Evolutionary conservation across 495 filamentous ascomycete genomes (phyloP).

Genomic region (Oidiodendron maius): DNA sequence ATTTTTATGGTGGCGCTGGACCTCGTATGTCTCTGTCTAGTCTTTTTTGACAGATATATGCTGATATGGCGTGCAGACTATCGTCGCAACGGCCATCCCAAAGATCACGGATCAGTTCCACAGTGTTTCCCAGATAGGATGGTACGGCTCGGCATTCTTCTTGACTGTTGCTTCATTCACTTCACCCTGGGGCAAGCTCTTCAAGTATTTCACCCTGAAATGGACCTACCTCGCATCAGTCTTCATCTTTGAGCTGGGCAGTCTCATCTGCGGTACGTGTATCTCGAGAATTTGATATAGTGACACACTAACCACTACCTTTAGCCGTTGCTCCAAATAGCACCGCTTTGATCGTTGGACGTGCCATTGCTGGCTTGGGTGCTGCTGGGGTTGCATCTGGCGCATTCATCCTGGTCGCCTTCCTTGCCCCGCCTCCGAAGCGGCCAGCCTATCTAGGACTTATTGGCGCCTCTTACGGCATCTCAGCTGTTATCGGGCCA

Average conservation of each 20-base stretch:
- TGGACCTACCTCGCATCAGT: slow-evolving; percentile 25
- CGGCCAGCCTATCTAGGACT: slow-evolving; percentile 61
- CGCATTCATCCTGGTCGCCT: slow-evolving; percentile 11
- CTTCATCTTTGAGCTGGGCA: slow-evolving; percentile 52
- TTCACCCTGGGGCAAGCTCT: slow-evolving; percentile 30
- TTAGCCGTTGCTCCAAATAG: slow-evolving; percentile 37
- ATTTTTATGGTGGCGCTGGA: neutral
- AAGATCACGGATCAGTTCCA: slow-evolving; percentile 46
- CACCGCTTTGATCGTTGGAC: slow-evolving; percentile 48
- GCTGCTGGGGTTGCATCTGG: slow-evolving; percentile 38
- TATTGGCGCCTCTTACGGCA: slow-evolving; percentile 32
- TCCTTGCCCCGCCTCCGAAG: slow-evolving; percentile 30
- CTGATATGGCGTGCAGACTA: neutral
- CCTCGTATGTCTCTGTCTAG: neutral
- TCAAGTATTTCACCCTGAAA: slow-evolving; percentile 37
- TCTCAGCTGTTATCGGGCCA: slow-evolving; percentile 42
- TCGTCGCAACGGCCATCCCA: slow-evolving; percentile 33
- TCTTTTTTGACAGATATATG: neutral
- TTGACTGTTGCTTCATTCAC: neutral
- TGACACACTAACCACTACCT: neutral
- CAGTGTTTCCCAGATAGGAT: slow-evolving; percentile 35
- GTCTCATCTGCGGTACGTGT: slow-evolving; percentile 43
- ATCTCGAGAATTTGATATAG: neutral
- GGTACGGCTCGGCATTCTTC: too few species aligned
- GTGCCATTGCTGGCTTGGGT: slow-evolving; percentile 49